These are phyloP conservation scores for Pholiota conissans DNA, from an alignment of 768 basidiomycete species.

Conservation along the genomic window DNA sequence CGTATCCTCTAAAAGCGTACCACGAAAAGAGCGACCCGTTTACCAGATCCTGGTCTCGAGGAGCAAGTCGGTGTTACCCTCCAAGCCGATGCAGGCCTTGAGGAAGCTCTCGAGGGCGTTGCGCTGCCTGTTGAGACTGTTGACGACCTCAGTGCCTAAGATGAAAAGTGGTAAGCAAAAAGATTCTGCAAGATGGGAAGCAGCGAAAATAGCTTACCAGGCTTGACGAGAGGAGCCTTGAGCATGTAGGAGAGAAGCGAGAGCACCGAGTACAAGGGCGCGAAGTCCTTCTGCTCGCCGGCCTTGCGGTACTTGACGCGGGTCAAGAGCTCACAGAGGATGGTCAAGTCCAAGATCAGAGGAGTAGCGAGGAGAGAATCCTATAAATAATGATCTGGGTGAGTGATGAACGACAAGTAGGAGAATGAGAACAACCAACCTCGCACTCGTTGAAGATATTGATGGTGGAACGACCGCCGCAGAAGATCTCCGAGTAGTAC, in stretches of 20 bases:
- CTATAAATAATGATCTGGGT: conserved; percentile 32
- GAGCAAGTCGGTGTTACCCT: conserved; percentile 80
- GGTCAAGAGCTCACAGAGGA: conserved; percentile 92
- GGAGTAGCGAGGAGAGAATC: conserved; percentile 96
- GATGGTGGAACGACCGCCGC: conserved; percentile 91
- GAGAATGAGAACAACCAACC: conserved; percentile 37
- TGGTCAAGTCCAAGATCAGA: conserved; percentile 90
- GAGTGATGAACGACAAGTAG: conserved; percentile 4
- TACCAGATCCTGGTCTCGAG: conserved; percentile 90
- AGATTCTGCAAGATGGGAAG: not conserved
- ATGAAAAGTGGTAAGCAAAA: not conserved
- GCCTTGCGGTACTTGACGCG: conserved; percentile 85
- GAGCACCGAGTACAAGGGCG: conserved; percentile 86
- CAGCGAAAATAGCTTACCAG: conserved; percentile 47
- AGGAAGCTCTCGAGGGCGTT: conserved; percentile 92
- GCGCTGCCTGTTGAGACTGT: conserved; percentile 92
- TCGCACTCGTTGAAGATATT: conserved; percentile 99
- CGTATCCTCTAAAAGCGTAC: not conserved
- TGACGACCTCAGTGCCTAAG: conserved; percentile 84
- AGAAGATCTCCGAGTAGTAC: conserved; percentile 98
- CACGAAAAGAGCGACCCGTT: conserved; percentile 17
- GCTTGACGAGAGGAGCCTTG: conserved; percentile 97
- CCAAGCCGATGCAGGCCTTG: conserved; percentile 91
- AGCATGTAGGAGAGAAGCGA: conserved; percentile 96
- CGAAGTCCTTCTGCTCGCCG: conserved; percentile 58